Percentiles rank a stretch among this genome's conserved stretches.
Evolutionary conservation across 1,139 yeast genomes (phyloP).

Genomic region (Kurtzmaniella quercitrusa): DNA sequence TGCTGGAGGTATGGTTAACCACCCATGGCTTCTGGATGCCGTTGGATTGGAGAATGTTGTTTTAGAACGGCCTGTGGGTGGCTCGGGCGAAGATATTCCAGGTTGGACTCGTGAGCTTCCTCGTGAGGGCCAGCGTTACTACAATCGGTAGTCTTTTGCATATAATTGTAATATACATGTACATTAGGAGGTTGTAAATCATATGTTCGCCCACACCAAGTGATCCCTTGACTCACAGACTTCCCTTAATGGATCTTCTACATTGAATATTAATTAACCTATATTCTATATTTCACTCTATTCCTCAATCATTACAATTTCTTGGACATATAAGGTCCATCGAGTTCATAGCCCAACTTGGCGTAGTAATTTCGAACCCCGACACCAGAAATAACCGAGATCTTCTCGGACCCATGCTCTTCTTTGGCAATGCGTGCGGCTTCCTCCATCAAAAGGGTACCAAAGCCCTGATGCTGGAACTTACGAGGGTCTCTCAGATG

Average conservation of each 20-base stretch:
- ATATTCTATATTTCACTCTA: not conserved
- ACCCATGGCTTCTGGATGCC: slow-evolving; percentile 72
- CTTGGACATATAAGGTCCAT: slow-evolving; percentile 97
- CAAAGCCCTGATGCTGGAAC: slow-evolving; percentile 99
- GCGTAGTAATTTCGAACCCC: slow-evolving; percentile 97
- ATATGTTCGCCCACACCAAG: too few relatives aligned
- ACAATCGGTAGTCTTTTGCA: slow-evolving; percentile 1
- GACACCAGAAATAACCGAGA: slow-evolving; percentile 93
- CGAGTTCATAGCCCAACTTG: slow-evolving; percentile 83
- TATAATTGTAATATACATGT: slow-evolving; percentile 2
- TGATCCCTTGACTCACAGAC: too few relatives aligned
- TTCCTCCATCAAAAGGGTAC: slow-evolving; percentile 95
- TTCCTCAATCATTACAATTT: slow-evolving; percentile 10
- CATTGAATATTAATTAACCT: not conserved
- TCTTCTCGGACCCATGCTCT: slow-evolving; percentile 90
- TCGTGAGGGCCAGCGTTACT: slow-evolving; percentile 8
- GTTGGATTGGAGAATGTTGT: slow-evolving; percentile 55
- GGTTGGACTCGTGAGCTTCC: slow-evolving; percentile 58
- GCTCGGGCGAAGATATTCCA: slow-evolving; percentile 67
- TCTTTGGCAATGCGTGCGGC: slow-evolving; percentile 94
- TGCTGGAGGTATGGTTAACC: slow-evolving; percentile 78
- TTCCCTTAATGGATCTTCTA: too few relatives aligned
- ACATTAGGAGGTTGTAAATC: too few relatives aligned
- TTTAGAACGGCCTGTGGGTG: slow-evolving; percentile 56
- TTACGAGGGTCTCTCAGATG: slow-evolving; percentile 98